Base-by-base conservation (phyloP, 164 flowering plant genomes). In the Santalum album region DNA sequence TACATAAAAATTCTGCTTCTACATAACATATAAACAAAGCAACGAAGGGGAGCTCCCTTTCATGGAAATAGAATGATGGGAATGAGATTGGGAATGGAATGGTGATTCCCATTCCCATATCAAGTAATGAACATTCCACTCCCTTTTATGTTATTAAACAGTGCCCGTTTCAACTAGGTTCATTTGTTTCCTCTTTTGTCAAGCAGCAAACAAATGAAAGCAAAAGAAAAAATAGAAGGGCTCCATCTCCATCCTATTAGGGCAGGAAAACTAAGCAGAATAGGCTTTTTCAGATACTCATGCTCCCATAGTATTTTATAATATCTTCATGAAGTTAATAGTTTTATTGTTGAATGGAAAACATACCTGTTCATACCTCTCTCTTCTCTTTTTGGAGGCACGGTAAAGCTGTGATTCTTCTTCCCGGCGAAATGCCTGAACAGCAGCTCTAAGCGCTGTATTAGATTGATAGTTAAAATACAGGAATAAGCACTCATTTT, bases 391-490 rank as follows among this genome's bases (percentile, higher is more conserved):
- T 69, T 91, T 87, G 12, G 77, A 71, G 60, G 78, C 54, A 25
- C 72, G 79, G 45, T 71, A 63, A 58, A 68, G 64, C 39, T 70
- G 86, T 26, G 69, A 61, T 53, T 87, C 94, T 68, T 84, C 95
- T 71, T 86, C 95, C 36, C 84, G 73, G 25, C 77, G 81, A 56
- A 81, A 91, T 56, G 96, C 96, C 64, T 75, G 84, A 27, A 91
- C 83, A 24, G 96, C 96, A 68, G 80, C 59, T 63, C 84, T 83
- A 52, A 91, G 90, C 65, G 90, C 98, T 91, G 59, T 44, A 70
- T 47, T 65, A 57, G 55, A n/a, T n/a, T n/a, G n/a, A n/a, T n/a
- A n/a, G n/a, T 47, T 17, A 70, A 42, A 64, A 52, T 32, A 7
- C 36, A 7, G 12, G 36, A 6, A 32, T 32, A 32, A 32, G 36